These are phyloP conservation scores for Paxillus ammoniavirescens DNA, from an alignment of 768 basidiomycete genomes.

Conservation along the genomic window DNA sequence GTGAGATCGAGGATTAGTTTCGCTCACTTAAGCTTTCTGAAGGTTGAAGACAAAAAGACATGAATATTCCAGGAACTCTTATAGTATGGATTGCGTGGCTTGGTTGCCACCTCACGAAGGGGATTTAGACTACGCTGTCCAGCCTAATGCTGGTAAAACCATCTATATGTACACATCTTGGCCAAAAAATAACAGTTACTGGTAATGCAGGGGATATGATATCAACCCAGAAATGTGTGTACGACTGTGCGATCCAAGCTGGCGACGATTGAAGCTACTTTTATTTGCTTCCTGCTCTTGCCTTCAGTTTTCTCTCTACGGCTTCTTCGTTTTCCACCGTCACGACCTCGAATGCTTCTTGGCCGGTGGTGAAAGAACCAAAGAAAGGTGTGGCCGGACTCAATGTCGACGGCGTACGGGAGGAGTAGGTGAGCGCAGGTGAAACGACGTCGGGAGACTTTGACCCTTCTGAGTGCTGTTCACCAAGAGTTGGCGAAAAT, in stretches of 20 bases:
- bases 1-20: too few species aligned
- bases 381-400: slow-evolving; percentile 75
- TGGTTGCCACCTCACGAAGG: background rate
- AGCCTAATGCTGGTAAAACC: background rate
- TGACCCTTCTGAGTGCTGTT: slow-evolving; percentile 26
- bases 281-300: slow-evolving; percentile 17
- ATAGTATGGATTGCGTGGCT: too few species aligned
- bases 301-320: slow-evolving; percentile 25
- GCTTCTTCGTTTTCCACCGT: slow-evolving; percentile 21
- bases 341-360: slow-evolving; percentile 31
- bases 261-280: background rate
- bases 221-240: background rate
- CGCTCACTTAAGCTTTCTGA: too few species aligned
- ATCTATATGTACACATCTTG: background rate
- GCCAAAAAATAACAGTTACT: background rate
- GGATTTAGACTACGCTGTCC: background rate
- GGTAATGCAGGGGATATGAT: background rate
- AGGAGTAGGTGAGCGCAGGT: slow-evolving; percentile 69
- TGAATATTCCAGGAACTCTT: too few species aligned
- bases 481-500: slow-evolving; percentile 9
- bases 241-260: background rate
- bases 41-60: background rate
- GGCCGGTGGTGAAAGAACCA: slow-evolving; percentile 45
- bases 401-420: slow-evolving; percentile 59
- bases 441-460: slow-evolving; percentile 59